Percentiles rank a stretch among this genome's conserved stretches.
phyloP scores from a whole-genome alignment of 2,329 filamentous ascomycete species.

The Periconia sp. region DNA sequence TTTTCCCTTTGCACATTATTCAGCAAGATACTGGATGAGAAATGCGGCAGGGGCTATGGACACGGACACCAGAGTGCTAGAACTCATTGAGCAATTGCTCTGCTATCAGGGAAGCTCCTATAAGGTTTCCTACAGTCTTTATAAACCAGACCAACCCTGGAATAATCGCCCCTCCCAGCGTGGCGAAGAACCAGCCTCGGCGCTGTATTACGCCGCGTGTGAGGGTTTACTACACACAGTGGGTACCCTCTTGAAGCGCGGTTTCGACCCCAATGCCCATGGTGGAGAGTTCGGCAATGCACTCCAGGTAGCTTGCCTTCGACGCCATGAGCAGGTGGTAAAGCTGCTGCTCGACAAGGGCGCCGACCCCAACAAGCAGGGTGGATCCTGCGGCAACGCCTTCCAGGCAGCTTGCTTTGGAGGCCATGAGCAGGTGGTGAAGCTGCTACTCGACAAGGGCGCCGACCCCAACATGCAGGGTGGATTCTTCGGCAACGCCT shows the following conservation, averaged over 20 bases:
- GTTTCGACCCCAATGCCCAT: conserved; percentile 7
- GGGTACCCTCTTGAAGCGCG: conserved; percentile 1
- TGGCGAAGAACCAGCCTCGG: conserved; percentile 3
- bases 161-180: background rate
- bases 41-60: conserved; percentile 17
- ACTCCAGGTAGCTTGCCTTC: too few species aligned
- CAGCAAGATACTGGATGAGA: conserved; percentile 18
- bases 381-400: too few species aligned
- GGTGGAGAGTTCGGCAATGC: conserved; percentile 7
- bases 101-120: conserved; percentile 3
- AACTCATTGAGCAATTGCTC: conserved; percentile 1
- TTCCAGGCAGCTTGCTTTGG: too few species aligned
- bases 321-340: too few species aligned
- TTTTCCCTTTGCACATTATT: conserved; percentile 19
- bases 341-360: too few species aligned
- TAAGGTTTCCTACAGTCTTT: conserved; percentile 8
- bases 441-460: too few species aligned
- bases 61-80: conserved; percentile 5
- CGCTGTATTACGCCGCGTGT: conserved; percentile 7
- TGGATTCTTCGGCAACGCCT: too few species aligned
- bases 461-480: too few species aligned
- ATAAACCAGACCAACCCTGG: conserved; percentile 4
- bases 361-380: too few species aligned
- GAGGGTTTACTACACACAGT: background rate
- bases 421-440: too few species aligned